Evolutionary conservation across 331 rosid species (phyloP).

Genomic region (Malus hybrid): DNA sequence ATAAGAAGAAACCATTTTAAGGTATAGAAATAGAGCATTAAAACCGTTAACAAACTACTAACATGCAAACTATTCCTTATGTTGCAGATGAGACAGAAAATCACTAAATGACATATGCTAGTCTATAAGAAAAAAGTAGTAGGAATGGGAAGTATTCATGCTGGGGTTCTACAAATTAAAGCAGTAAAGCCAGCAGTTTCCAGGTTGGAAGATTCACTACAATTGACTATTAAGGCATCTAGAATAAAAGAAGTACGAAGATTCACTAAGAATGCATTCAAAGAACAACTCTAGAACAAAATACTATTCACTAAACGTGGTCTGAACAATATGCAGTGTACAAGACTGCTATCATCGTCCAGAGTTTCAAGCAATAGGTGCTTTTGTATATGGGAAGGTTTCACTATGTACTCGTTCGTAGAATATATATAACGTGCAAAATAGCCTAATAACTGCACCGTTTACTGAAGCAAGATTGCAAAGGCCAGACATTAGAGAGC

Average conservation of each 20-base stretch:
- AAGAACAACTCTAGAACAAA: background rate
- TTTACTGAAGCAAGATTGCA: background rate
- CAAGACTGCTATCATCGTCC: background rate
- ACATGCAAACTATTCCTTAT: background rate
- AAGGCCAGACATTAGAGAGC: background rate
- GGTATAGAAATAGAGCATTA: constrained; percentile 4
- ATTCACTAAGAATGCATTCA: background rate
- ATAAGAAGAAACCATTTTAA: constrained; percentile 2
- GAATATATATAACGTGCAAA: background rate
- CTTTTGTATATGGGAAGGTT: background rate
- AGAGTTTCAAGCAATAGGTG: background rate
- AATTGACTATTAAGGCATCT: background rate
- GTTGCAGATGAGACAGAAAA: background rate
- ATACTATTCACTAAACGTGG: background rate
- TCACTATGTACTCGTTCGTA: background rate
- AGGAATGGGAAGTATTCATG: background rate
- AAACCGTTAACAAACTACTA: background rate
- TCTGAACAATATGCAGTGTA: background rate
- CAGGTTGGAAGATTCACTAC: background rate
- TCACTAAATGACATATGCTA: background rate
- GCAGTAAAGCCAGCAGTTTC: background rate
- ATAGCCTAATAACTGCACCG: background rate
- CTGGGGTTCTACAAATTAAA: background rate
- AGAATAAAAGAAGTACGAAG: background rate
- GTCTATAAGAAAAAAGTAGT: background rate